Conservation (phyloP, 495 filamentous ascomycete species). For the Talaromyces adpressus region DNA sequence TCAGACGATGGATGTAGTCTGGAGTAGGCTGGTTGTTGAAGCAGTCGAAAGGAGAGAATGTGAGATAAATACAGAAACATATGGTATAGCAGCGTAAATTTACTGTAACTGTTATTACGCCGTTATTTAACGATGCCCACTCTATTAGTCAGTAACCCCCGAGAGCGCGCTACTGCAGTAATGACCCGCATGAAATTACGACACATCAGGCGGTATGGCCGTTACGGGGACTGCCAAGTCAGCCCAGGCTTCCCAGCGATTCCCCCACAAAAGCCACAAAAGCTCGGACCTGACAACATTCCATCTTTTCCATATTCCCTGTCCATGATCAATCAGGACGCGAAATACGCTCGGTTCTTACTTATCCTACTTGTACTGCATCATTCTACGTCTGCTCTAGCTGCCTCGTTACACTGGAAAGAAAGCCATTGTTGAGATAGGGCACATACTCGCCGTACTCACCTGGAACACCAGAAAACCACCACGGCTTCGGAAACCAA, state of each 20-base stretch:
- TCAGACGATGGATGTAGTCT: background rate
- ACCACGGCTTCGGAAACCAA: background rate
- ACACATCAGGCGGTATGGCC: background rate
- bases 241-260: background rate
- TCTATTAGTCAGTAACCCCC: background rate
- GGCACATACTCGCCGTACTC: background rate
- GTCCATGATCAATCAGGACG: background rate
- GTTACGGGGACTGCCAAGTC: background rate
- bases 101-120: background rate
- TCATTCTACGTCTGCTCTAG: background rate
- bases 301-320: background rate
- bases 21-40: background rate
- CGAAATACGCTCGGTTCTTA: background rate
- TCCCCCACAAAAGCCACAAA: background rate
- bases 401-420: background rate
- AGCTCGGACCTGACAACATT: background rate
- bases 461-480: background rate
- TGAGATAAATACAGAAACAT: background rate
- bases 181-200: background rate
- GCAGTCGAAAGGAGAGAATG: background rate
- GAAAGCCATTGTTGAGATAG: background rate
- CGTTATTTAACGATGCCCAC: background rate
- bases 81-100: background rate
- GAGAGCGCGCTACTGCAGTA: background rate
- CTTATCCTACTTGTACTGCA: background rate